Percentiles rank a stretch among this genome's conserved stretches.
Conservation (phyloP, 306 rosid genomes). For the Dalbergia cochinchinensis region DNA sequence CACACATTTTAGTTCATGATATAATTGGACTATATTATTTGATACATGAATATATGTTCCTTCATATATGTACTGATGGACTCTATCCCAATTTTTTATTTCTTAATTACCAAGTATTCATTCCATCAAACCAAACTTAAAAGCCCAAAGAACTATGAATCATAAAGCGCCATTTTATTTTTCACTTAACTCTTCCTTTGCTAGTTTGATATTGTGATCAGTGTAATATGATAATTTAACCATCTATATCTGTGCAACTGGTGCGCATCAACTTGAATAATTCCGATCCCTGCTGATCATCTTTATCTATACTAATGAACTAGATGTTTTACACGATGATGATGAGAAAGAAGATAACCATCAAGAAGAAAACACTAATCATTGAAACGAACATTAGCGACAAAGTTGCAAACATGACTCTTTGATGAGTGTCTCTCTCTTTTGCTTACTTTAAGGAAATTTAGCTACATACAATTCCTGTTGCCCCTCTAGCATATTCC, state of each 20-base stretch:
- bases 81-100: not conserved
- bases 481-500: conserved; percentile 21
- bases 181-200: not conserved
- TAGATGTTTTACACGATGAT: conserved; percentile 33
- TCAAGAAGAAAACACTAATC: conserved; percentile 29
- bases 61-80: not conserved
- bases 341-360: conserved; percentile 16
- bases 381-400: conserved; percentile 35
- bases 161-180: not conserved
- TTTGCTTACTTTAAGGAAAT: conserved; percentile 46
- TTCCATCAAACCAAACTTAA: not conserved
- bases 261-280: conserved; percentile 23
- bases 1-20: not conserved
- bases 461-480: conserved; percentile 9
- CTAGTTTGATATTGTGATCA: not conserved
- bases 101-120: not conserved
- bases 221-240: not conserved
- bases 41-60: not conserved
- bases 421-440: conserved; percentile 41
- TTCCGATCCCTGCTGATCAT: not conserved
- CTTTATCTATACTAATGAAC: not conserved
- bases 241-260: not conserved
- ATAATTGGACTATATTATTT: not conserved
- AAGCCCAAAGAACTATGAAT: not conserved
- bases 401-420: conserved; percentile 24